These are phyloP conservation scores for Verticillium nubilum DNA, from an alignment of 2,329 filamentous ascomycete genomes.

Conservation along the genomic window DNA sequence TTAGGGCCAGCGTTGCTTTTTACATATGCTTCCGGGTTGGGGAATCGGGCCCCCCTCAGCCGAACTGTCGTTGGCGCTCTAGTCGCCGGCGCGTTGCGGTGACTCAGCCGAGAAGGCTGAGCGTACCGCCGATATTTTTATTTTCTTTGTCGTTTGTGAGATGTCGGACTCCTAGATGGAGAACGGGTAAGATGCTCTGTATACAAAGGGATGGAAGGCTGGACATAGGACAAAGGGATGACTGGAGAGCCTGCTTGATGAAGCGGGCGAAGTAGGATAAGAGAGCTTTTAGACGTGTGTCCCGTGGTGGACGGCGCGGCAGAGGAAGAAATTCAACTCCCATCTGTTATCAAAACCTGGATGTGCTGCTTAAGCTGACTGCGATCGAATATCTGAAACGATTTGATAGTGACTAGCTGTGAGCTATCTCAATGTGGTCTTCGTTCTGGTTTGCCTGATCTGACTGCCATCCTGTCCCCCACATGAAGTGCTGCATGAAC, in stretches of 20 bases:
- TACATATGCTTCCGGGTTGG: slow-evolving; percentile 11
- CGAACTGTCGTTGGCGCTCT: slow-evolving; percentile 2
- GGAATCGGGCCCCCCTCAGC: slow-evolving; percentile 5
- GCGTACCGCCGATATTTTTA: background rate
- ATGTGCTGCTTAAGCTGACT: no score
- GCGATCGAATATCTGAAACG: no score
- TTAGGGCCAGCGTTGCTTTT: slow-evolving; percentile 4
- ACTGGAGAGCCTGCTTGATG: background rate
- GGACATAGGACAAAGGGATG: background rate
- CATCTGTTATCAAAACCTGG: background rate
- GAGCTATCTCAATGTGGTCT: no score
- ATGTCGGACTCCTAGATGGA: background rate
- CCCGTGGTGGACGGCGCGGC: background rate
- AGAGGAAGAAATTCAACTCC: slow-evolving; percentile 1
- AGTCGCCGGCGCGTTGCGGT: background rate
- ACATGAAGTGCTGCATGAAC: no score
- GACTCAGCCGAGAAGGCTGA: background rate
- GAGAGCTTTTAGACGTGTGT: background rate
- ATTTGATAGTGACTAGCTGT: no score
- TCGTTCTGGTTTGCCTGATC: no score
- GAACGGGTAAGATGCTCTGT: background rate
- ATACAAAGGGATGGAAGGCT: background rate
- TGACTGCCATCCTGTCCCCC: no score
- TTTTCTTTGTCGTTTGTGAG: slow-evolving; percentile 11
- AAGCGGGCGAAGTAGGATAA: background rate